A percentile compares a stretch with the other conserved stretches of the same genome.
These are phyloP conservation scores for Rhodotorula diobovata DNA, from an alignment of 768 basidiomycete species.

Conservation along the genomic window DNA sequence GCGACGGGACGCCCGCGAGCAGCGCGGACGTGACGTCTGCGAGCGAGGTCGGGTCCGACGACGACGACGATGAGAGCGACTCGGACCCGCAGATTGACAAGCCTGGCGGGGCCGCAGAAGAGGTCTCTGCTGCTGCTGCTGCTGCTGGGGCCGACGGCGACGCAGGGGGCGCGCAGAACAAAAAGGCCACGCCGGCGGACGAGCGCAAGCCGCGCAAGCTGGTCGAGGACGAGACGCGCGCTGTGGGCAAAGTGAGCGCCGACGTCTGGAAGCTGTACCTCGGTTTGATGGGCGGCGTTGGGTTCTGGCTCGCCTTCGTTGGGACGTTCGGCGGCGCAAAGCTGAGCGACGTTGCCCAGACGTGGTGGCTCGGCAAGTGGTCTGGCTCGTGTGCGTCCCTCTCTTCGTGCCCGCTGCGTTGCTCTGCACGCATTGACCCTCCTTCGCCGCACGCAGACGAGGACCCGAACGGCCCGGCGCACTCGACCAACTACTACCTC, in stretches of 20 bases:
- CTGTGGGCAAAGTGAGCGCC: conserved; percentile 30
- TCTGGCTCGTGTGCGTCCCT: conserved; percentile 24
- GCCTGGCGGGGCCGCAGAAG: neutral
- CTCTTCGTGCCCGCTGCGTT: neutral
- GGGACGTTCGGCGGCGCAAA: conserved; percentile 37
- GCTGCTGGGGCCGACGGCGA: no score
- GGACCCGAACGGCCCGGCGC: neutral
- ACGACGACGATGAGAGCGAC: conserved; percentile 15
- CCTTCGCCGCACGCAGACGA: conserved; percentile 7
- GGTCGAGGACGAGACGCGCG: conserved; percentile 39
- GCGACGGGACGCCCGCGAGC: neutral
- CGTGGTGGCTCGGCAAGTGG: conserved; percentile 40
- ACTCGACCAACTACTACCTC: conserved; percentile 37
- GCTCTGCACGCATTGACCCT: neutral
- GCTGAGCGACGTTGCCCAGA: conserved; percentile 36
- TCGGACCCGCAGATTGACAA: conserved; percentile 14
- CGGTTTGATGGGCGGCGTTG: conserved; percentile 29
- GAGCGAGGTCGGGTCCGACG: conserved; percentile 32
- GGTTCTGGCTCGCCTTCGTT: conserved; percentile 40
- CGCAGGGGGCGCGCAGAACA: neutral
- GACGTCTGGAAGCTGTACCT: conserved; percentile 40
- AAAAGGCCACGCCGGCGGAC: neutral
- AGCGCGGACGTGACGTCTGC: conserved; percentile 32
- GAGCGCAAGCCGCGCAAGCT: conserved; percentile 33
- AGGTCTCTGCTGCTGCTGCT: no score